A percentile compares a stretch with the other conserved stretches of the same genome.
phyloP scores from a whole-genome alignment of 2,329 filamentous ascomycete genomes.

The Aspergillus carbonarius region DNA sequence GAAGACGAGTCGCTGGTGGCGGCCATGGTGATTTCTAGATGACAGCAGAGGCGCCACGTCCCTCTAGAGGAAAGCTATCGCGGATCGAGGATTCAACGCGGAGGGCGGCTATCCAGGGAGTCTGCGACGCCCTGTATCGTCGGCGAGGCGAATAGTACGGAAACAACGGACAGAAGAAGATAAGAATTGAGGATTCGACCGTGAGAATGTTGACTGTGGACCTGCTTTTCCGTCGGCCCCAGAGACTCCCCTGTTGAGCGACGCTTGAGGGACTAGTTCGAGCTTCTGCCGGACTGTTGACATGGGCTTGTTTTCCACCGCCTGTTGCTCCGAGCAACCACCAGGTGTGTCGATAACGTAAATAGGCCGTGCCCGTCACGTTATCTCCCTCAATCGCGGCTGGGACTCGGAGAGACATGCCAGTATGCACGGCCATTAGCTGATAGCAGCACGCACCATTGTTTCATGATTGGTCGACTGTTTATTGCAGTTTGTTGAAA shows the following conservation, averaged over 20 bases:
- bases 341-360: slow-evolving; percentile 18
- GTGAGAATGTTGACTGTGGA: slow-evolving; percentile 34
- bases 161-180: slow-evolving; percentile 14
- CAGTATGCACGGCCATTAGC: neutral
- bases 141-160: slow-evolving; percentile 15
- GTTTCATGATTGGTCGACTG: neutral
- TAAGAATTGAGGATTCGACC: slow-evolving; percentile 10
- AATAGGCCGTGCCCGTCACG: neutral
- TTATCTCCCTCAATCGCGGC: neutral
- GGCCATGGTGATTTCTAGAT: slow-evolving; percentile 36
- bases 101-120: slow-evolving; percentile 20
- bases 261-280: slow-evolving; percentile 15
- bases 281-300: slow-evolving; percentile 24
- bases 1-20: slow-evolving; percentile 48
- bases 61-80: slow-evolving; percentile 21
- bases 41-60: slow-evolving; percentile 11
- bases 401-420: neutral
- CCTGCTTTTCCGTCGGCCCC: slow-evolving; percentile 17
- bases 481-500: neutral
- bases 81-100: slow-evolving; percentile 6
- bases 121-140: slow-evolving; percentile 21
- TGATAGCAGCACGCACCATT: slow-evolving; percentile 1
- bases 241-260: slow-evolving; percentile 16
- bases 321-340: slow-evolving; percentile 37
- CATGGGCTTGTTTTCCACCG: slow-evolving; percentile 26